These are phyloP conservation scores for Panicum miliaceum DNA, from an alignment of 176 grass and related monocot genomes.

Conservation along the genomic window DNA sequence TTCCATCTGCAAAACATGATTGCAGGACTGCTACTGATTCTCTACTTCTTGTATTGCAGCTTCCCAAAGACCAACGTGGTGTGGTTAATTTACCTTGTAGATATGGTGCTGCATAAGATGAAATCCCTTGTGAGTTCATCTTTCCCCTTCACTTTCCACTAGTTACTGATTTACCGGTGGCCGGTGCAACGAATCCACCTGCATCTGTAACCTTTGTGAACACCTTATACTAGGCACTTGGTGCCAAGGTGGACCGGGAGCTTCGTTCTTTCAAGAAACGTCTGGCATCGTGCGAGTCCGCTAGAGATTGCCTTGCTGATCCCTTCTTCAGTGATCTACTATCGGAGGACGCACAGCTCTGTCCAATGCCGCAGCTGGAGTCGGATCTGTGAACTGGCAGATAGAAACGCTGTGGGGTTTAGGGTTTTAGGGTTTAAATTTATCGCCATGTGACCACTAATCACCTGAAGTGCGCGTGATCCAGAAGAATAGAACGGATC, in stretches of 20 bases:
- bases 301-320: conserved; percentile 67
- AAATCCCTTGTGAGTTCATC: conserved; percentile 68
- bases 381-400: not conserved
- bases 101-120: conserved; percentile 69
- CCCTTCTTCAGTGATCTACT: conserved; percentile 68
- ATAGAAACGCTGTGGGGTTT: not conserved
- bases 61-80: conserved; percentile 86
- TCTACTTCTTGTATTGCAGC: conserved; percentile 49
- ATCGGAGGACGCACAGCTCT: not conserved
- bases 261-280: conserved; percentile 84
- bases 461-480: not conserved
- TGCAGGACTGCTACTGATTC: not conserved
- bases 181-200: not conserved
- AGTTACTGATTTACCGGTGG: not conserved
- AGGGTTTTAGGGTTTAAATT: not conserved
- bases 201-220: conserved; percentile 27
- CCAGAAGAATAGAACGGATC: not conserved
- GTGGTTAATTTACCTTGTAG: conserved; percentile 96
- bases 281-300: conserved; percentile 55
- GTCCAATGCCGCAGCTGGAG: conserved; percentile 15
- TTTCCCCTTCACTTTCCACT: conserved; percentile 21
- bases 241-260: conserved; percentile 64
- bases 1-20: conserved; percentile 11
- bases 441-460: not conserved
- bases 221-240: conserved; percentile 47